Evolutionary conservation across 2,329 filamentous ascomycete genomes (phyloP), one percentile per base, ranked within the genome.

Genomic region (Tolypocladium ophioglossoides): DNA sequence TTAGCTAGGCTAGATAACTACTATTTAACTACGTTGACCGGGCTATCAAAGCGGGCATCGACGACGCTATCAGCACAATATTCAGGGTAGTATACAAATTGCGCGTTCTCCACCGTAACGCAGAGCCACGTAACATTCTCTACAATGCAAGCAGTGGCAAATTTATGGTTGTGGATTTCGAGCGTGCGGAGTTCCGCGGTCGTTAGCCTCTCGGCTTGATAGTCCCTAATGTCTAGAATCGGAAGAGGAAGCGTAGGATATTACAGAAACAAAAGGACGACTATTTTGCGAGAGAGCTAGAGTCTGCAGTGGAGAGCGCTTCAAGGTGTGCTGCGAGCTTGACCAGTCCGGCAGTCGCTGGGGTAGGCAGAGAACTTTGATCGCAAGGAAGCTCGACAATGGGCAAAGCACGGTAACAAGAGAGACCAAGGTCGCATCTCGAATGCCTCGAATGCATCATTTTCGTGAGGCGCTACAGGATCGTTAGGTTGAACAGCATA

Each of bases 141-240:
- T 70, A 64, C 46, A 55, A 69, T 55, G 38, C 52, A 30, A 7
- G 47, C n/a, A 58, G 5, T 50, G 39, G 61, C 18, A 51, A 37
- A 50, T 22, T 62, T 37, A 71, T 71, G 64, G 44, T 68, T 40
- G 60, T 69, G 35, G 67, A 71, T 56, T 68, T 72, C 48, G 61
- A 68, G 53, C 57, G 56, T 34, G 61, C 67, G 9, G 47, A 63
- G 55, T 52, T 66, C 37, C n/a, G 44, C 34, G 44, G 41, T 52
- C 56, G 61, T 14, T 27, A 58, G 50, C 61, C 63, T 46, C 58
- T 67, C 18, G 52, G 57, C 30, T 51, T 41, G 6, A 63, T 65
- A 46, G 57, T 54, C 47, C 48, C 53, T 38, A 58, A 58, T 30
- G 35, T 46, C 20, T 48, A 57, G 27, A 61, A 61, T 54, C 54